Evolutionary conservation across 2,329 filamentous ascomycete genomes (phyloP).

Genomic region (Magnaporthales sp.): DNA sequence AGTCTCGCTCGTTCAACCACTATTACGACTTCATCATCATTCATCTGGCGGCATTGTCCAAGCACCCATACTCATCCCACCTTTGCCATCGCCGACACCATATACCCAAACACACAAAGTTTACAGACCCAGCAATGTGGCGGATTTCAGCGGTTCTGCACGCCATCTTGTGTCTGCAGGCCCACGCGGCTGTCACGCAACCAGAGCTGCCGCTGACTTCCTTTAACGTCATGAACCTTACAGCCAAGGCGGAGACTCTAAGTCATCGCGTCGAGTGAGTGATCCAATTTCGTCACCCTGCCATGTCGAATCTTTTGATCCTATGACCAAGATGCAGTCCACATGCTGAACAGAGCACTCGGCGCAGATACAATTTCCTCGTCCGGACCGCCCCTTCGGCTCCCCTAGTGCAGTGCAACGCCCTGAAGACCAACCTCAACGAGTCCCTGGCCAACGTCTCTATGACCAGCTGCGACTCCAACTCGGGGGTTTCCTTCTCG

Average conservation of each 20-base stretch:
- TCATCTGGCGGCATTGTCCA: background rate
- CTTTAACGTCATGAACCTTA: background rate
- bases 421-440: constrained; percentile 3
- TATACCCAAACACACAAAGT: background rate
- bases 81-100: background rate
- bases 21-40: background rate
- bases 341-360: background rate
- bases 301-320: no score
- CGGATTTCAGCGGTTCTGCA: background rate
- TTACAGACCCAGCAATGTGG: background rate
- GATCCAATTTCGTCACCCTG: no score
- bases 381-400: background rate
- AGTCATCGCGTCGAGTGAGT: constrained; percentile 3
- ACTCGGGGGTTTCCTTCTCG: background rate
- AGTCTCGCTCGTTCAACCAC: background rate
- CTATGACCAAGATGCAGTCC: no score
- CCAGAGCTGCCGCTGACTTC: background rate
- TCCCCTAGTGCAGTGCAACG: background rate
- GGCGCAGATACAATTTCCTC: constrained; percentile 1
- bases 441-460: background rate
- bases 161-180: background rate
- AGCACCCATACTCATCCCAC: background rate
- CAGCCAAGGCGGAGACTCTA: background rate
- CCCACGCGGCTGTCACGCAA: background rate
- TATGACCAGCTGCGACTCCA: background rate